Percentiles rank a stretch among this genome's conserved stretches.
These are phyloP conservation scores for Hordeum pubiflorum DNA, from an alignment of 202 grass and related monocot species.

Conservation along the genomic window DNA sequence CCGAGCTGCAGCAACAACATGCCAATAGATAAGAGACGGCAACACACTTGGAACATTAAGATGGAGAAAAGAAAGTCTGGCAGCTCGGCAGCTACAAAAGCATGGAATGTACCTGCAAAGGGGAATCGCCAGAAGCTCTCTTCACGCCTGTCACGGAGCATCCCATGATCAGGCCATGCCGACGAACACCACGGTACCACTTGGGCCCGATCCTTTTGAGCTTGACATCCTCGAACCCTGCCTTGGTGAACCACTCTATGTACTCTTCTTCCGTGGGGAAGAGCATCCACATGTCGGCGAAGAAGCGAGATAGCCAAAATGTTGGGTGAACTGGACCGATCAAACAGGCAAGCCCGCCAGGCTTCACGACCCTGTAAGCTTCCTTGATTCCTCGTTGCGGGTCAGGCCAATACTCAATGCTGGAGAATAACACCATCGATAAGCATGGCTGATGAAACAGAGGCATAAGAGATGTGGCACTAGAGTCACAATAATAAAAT, in stretches of 20 bases:
- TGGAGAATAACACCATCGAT: slow-evolving; percentile 13
- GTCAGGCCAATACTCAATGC: slow-evolving; percentile 73
- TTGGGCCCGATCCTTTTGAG: neutral
- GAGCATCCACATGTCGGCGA: slow-evolving; percentile 70
- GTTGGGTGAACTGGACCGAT: slow-evolving; percentile 66
- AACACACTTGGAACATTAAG: neutral
- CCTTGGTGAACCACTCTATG: neutral
- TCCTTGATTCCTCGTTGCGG: slow-evolving; percentile 65
- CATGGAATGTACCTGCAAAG: neutral
- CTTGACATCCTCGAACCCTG: neutral
- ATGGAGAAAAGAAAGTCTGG: neutral
- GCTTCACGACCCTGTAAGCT: slow-evolving; percentile 62
- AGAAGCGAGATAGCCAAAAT: slow-evolving; percentile 63
- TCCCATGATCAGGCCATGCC: neutral
- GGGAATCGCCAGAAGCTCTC: neutral
- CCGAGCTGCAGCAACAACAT: slow-evolving; percentile 44
- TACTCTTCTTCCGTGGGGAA: slow-evolving; percentile 47
- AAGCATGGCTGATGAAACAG: neutral
- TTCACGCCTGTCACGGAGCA: slow-evolving; percentile 2
- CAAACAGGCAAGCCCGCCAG: slow-evolving; percentile 45
- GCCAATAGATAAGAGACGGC: neutral
- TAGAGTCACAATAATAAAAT: neutral
- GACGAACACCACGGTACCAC: slow-evolving; percentile 1
- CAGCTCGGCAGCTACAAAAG: neutral
- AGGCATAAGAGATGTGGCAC: neutral